A percentile compares a stretch with the other conserved stretches of the same genome.
Conservation (phyloP, 2,329 filamentous ascomycete species). For the Chaetomium sp. region DNA sequence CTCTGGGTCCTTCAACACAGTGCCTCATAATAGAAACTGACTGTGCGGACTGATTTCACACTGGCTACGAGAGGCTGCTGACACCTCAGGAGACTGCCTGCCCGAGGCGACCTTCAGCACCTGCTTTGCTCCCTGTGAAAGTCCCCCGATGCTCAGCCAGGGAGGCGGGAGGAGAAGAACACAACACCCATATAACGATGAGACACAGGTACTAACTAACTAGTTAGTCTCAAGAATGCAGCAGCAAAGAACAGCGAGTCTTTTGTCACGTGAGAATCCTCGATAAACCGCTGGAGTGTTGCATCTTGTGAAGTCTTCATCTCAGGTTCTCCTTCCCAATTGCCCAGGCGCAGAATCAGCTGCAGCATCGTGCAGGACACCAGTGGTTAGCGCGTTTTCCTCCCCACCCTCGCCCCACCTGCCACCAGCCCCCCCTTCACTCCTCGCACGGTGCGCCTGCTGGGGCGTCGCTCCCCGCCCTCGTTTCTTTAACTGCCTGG, state of each 20-base stretch:
- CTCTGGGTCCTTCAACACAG: conserved; percentile 6
- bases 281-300: too few species aligned
- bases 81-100: neutral
- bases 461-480: conserved; percentile 26
- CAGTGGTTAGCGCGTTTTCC: conserved; percentile 15
- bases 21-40: neutral
- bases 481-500: conserved; percentile 35
- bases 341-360: conserved; percentile 7
- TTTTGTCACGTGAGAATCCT: too few species aligned
- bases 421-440: conserved; percentile 20
- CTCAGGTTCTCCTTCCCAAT: neutral
- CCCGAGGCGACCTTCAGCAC: too few species aligned
- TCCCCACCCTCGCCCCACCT: conserved; percentile 25
- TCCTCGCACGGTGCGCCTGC: conserved; percentile 17
- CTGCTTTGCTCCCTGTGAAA: too few species aligned
- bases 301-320: too few species aligned
- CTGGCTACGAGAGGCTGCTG: neutral
- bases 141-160: too few species aligned
- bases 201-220: too few species aligned
- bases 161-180: too few species aligned
- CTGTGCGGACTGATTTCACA: conserved; percentile 7
- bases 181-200: too few species aligned
- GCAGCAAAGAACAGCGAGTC: too few species aligned
- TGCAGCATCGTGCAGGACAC: conserved; percentile 23
- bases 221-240: too few species aligned